Conservation (phyloP, 2,329 filamentous ascomycete species). For the Cercospora sp. region DNA sequence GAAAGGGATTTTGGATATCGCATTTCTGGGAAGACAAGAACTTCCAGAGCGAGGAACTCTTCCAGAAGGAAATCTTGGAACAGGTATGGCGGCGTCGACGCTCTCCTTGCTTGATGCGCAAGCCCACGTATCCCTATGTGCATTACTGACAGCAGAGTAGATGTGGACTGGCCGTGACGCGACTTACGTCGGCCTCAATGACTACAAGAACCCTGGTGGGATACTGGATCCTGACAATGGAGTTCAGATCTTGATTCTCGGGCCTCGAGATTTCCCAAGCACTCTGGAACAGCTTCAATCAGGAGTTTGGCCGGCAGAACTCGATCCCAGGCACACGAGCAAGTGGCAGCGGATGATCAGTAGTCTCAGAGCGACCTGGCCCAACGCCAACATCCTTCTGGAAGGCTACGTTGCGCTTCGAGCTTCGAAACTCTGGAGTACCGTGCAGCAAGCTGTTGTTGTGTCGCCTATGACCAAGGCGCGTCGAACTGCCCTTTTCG, state of each 20-base stretch:
- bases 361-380: not conserved
- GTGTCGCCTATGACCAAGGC: not conserved
- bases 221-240: not conserved
- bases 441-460: not conserved
- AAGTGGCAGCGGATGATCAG: not conserved
- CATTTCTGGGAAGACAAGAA: not conserved
- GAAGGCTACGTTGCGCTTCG: not conserved
- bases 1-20: not conserved
- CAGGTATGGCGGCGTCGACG: not conserved
- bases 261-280: not conserved
- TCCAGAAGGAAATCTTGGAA: not conserved
- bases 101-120: not conserved
- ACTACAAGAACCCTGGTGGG: not conserved
- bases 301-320: not conserved
- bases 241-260: not conserved
- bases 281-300: not conserved
- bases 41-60: not conserved
- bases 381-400: not conserved
- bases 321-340: not conserved
- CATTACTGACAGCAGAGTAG: not conserved
- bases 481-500: not conserved
- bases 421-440: not conserved
- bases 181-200: not conserved
- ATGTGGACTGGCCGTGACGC: not conserved
- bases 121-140: not conserved